phyloP scores from a whole-genome alignment of 441 rosid species.

The Eutrema salsugineum region DNA sequence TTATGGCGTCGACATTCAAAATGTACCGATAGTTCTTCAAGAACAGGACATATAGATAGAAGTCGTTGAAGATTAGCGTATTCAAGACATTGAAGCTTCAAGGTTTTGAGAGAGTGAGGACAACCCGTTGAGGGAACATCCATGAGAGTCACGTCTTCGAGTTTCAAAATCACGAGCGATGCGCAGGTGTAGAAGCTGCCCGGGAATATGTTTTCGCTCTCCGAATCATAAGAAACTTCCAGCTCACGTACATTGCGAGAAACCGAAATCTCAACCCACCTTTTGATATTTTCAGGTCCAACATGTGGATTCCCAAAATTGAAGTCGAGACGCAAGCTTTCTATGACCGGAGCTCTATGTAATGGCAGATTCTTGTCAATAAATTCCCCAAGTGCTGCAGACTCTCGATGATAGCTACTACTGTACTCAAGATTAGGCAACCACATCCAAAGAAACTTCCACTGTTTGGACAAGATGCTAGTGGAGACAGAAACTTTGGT shows the following conservation, averaged over 20 bases:
- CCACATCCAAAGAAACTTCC: slow-evolving; percentile 2
- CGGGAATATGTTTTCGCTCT: neutral
- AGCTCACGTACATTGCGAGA: neutral
- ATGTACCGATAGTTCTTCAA: neutral
- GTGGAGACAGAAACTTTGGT: neutral
- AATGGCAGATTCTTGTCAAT: neutral
- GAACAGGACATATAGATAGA: neutral
- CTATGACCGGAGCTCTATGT: neutral
- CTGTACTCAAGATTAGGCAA: neutral
- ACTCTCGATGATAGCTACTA: neutral
- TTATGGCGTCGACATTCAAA: fast-evolving
- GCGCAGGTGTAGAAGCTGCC: neutral
- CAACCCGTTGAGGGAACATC: neutral
- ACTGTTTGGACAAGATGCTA: neutral
- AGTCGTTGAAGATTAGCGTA: neutral
- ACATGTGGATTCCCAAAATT: too few relatives aligned
- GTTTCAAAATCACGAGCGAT: neutral
- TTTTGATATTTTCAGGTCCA: neutral
- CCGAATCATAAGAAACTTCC: neutral
- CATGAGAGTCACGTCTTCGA: neutral
- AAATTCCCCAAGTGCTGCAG: neutral
- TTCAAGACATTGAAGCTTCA: too few relatives aligned
- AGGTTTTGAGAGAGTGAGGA: neutral
- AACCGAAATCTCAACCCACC: neutral
- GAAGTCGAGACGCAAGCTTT: neutral